Evolutionary conservation across 2,329 filamentous ascomycete genomes (phyloP).

Genomic region (Aureobasidium sp.): DNA sequence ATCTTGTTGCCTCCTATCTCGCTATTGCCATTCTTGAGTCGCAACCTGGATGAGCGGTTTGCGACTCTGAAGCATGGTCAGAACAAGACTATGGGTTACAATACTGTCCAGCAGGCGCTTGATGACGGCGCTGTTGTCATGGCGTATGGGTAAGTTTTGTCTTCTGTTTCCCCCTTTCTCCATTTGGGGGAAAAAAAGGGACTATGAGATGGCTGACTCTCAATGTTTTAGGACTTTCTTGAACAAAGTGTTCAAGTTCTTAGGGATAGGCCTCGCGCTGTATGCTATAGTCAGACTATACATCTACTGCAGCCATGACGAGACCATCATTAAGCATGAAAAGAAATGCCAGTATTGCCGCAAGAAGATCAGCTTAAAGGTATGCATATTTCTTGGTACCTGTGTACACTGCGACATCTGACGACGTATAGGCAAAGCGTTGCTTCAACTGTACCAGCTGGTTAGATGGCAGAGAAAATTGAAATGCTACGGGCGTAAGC

Average conservation of each 20-base stretch:
- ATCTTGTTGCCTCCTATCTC: conserved; percentile 64
- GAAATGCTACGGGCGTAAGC: not conserved
- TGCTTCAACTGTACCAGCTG: conserved; percentile 54
- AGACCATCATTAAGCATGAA: conserved; percentile 64
- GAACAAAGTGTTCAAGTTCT: conserved; percentile 58
- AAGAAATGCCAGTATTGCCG: conserved; percentile 63
- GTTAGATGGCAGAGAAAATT: conserved; percentile 50
- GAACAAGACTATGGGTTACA: conserved; percentile 53
- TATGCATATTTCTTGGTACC: not conserved
- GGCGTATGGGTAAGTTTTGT: conserved; percentile 53
- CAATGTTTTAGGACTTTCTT: conserved; percentile 41
- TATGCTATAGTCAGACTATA: conserved; percentile 60
- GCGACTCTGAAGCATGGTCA: conserved; percentile 56
- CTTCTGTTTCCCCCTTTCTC: not conserved
- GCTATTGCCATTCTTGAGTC: conserved; percentile 60
- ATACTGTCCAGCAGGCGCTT: conserved; percentile 61
- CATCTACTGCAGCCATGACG: conserved; percentile 49
- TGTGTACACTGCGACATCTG: not conserved
- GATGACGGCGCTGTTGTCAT: conserved; percentile 66
- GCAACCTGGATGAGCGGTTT: conserved; percentile 70
- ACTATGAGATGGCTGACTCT: not conserved
- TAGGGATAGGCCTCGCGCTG: conserved; percentile 57
- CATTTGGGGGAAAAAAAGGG: not conserved
- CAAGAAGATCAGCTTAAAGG: conserved; percentile 46
- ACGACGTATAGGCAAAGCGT: conserved; percentile 48